Percentiles rank a stretch among this genome's conserved stretches.
Evolutionary conservation across 108 stramenopile species (phyloP).

Genomic region (Pseudonitzschia delicatissima): DNA sequence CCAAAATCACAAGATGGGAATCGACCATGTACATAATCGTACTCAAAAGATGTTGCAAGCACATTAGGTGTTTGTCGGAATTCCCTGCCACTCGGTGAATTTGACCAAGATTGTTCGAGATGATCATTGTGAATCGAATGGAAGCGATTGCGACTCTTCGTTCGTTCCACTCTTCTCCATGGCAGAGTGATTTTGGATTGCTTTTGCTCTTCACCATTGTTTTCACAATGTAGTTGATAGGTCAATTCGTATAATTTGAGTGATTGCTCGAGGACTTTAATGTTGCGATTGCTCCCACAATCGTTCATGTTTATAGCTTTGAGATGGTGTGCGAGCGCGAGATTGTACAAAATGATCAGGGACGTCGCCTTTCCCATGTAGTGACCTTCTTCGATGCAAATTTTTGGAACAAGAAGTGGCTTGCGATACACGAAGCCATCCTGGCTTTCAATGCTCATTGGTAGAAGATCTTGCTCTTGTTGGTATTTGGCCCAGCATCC

Average conservation of each 20-base stretch:
- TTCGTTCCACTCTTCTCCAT: too few relatives aligned
- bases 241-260: conserved; percentile 19
- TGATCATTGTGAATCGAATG: conserved; percentile 24
- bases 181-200: too few relatives aligned
- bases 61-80: conserved; percentile 8
- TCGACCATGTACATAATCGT: conserved; percentile 39
- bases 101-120: conserved; percentile 33
- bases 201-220: not conserved
- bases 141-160: conserved; percentile 9
- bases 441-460: not conserved
- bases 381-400: conserved; percentile 18
- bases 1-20: not conserved
- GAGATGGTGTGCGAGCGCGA: conserved; percentile 21
- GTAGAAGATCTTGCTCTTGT: not conserved
- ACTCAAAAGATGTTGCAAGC: conserved; percentile 27
- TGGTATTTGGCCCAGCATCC: not conserved
- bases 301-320: not conserved
- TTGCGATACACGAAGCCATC: conserved; percentile 17
- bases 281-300: not conserved
- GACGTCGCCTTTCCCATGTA: conserved; percentile 21
- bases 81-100: conserved; percentile 16
- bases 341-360: conserved; percentile 19
- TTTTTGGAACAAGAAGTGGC: not conserved
- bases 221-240: conserved; percentile 24
- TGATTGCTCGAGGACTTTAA: conserved; percentile 4